Evolutionary conservation across 495 filamentous ascomycete genomes (phyloP).

Genomic region (Neurospora tetrasperma): DNA sequence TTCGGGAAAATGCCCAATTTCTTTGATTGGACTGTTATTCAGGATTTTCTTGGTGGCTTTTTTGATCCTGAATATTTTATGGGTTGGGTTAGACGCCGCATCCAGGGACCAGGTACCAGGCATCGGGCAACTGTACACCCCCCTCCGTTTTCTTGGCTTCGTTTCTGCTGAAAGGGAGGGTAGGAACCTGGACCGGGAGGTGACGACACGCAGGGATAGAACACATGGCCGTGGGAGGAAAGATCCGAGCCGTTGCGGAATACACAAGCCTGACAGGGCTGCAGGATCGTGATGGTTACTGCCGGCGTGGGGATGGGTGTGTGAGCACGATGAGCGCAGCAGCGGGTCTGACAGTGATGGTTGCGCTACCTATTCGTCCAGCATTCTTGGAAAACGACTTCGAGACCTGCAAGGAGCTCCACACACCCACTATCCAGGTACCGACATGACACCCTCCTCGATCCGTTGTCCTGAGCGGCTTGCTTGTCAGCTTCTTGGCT

Average conservation of each 20-base stretch:
- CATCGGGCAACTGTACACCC: not conserved
- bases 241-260: not conserved
- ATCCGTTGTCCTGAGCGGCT: not conserved
- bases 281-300: constrained; percentile 12
- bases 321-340: constrained; percentile 3
- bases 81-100: constrained; percentile 1
- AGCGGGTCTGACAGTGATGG: not conserved
- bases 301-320: constrained; percentile 5
- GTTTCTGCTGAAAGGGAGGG: not conserved
- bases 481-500: not conserved
- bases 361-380: not conserved
- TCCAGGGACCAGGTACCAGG: not conserved
- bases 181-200: not conserved
- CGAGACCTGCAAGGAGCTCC: not conserved
- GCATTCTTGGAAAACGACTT: not conserved
- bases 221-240: not conserved
- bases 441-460: not conserved
- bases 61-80: not conserved
- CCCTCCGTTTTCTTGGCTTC: not conserved
- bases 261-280: constrained; percentile 12
- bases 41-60: not conserved
- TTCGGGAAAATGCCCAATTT: not conserved
- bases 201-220: not conserved
- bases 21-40: not conserved
- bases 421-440: not conserved